A percentile compares a stretch with the other conserved stretches of the same genome.
Conservation (phyloP, 345 rosid genomes). For the Turritis glabra region DNA sequence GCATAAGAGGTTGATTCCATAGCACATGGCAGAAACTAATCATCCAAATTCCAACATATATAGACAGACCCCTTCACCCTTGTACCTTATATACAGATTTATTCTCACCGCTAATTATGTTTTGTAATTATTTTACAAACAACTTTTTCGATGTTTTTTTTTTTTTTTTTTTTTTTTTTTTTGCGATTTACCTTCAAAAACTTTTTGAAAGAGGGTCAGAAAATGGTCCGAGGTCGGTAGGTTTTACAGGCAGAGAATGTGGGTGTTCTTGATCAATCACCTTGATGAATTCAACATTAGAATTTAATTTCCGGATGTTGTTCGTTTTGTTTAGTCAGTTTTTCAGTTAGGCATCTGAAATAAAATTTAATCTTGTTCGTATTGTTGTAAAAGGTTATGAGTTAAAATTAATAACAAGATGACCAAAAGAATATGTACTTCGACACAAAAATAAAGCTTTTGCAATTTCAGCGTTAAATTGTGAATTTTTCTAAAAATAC, state of each 20-base stretch:
- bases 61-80: constrained; percentile 15
- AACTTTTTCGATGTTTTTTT: neutral
- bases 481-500: neutral
- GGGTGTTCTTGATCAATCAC: constrained; percentile 16
- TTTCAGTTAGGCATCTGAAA: neutral
- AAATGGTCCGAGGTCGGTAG: constrained; percentile 24
- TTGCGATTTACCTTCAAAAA: neutral
- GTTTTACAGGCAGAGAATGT: constrained; percentile 26
- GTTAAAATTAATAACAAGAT: no score
- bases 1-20: constrained; percentile 45
- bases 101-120: constrained; percentile 6
- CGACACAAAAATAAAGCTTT: neutral
- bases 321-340: neutral
- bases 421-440: neutral
- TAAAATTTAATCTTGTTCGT: neutral
- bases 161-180: neutral
- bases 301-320: neutral
- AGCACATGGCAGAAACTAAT: constrained; percentile 58
- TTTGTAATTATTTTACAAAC: neutral
- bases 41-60: constrained; percentile 33
- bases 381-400: no score
- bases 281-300: neutral
- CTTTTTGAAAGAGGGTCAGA: constrained; percentile 9
- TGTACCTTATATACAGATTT: constrained; percentile 10
- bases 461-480: neutral